Evolutionary conservation across 177 flowering plant genomes (phyloP).

Genomic region (Vitis hybrid): DNA sequence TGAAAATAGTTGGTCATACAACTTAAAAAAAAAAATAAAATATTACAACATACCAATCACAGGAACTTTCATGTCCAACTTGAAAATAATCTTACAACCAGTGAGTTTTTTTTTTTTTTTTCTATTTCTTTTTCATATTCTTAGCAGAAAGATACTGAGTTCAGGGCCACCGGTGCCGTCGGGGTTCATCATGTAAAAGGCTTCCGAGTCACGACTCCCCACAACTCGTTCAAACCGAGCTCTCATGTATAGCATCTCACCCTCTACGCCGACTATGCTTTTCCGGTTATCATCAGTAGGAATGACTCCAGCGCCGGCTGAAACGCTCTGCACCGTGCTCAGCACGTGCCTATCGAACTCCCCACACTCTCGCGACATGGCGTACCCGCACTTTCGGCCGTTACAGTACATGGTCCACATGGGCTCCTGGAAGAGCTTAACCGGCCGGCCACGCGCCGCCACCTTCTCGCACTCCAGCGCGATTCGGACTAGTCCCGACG

Average conservation of each 20-base stretch:
- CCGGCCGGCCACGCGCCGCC: constrained; percentile 17
- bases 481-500: constrained; percentile 81
- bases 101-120: neutral
- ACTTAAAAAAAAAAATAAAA: no score
- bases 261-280: constrained; percentile 31
- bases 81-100: neutral
- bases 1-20: no score
- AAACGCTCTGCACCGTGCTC: constrained; percentile 55
- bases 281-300: constrained; percentile 46
- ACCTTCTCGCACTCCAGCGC: constrained; percentile 75
- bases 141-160: constrained; percentile 71
- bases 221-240: constrained; percentile 81
- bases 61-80: no score
- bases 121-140: constrained; percentile 36
- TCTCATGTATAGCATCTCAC: constrained; percentile 83
- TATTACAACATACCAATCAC: no score
- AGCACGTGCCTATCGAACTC: constrained; percentile 67
- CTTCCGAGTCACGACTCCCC: constrained; percentile 84
- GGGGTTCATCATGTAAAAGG: constrained; percentile 84
- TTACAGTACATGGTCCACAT: constrained; percentile 93
- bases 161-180: constrained; percentile 82
- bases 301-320: constrained; percentile 85
- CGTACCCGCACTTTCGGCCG: constrained; percentile 77
- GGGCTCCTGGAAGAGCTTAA: constrained; percentile 59
- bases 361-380: constrained; percentile 50